Percentiles rank a stretch among this genome's conserved stretches.
Evolutionary conservation across 192 early-diverging fungal genomes (phyloP).

Genomic region (Linnemannia zychae): DNA sequence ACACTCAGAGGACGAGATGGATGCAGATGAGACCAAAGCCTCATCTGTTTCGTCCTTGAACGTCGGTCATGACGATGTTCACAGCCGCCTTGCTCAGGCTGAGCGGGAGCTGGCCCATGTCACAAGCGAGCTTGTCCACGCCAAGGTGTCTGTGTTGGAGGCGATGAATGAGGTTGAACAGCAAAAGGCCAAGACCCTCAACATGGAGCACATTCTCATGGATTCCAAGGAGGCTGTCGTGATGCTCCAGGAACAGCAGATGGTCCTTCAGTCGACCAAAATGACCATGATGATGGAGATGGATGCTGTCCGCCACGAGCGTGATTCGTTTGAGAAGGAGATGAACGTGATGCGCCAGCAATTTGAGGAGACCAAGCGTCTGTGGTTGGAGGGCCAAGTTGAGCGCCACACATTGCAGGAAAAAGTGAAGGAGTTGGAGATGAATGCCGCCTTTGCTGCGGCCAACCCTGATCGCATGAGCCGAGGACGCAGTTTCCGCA

Average conservation of each 20-base stretch:
- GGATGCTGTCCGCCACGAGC: constrained; percentile 34
- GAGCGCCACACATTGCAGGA: constrained; percentile 44
- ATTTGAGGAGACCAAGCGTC: constrained; percentile 47
- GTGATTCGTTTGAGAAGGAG: constrained; percentile 31
- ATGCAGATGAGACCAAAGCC: constrained; percentile 1
- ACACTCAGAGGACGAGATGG: constrained; percentile 46
- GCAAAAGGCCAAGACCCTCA: constrained; percentile 38
- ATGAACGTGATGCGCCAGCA: constrained; percentile 40
- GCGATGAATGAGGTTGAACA: constrained; percentile 55
- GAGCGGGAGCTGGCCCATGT: constrained; percentile 51
- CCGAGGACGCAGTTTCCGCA: constrained; percentile 36
- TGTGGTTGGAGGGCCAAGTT: constrained; percentile 44
- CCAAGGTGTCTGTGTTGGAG: constrained; percentile 53
- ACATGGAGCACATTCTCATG: constrained; percentile 28
- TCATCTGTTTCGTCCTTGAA: constrained; percentile 40
- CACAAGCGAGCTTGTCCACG: constrained; percentile 34
- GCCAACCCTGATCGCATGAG: constrained; percentile 12
- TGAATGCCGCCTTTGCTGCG: constrained; percentile 45
- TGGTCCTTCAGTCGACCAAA: constrained; percentile 41
- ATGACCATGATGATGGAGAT: constrained; percentile 49
- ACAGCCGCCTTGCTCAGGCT: constrained; percentile 19
- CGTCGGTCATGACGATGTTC: constrained; percentile 40
- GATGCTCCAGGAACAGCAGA: constrained; percentile 51
- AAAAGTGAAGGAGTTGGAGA: constrained; percentile 54
- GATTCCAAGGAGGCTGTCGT: constrained; percentile 49